Conservation (phyloP, 192 early-diverging fungal species). For the Backusella luteola region DNA sequence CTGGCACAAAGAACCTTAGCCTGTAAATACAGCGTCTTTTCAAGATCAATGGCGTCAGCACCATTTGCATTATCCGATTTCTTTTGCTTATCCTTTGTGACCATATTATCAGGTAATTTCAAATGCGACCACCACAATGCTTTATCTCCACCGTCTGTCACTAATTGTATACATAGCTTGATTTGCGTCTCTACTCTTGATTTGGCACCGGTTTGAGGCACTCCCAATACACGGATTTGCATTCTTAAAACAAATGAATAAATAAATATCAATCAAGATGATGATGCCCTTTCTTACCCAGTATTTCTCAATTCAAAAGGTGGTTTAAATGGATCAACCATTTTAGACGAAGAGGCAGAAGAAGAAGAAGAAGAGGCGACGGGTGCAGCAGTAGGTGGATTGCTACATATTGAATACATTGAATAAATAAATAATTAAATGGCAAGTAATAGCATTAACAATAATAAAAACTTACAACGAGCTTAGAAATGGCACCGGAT, state of each 20-base stretch:
- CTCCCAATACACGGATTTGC: constrained; percentile 41
- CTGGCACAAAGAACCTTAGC: constrained; percentile 84
- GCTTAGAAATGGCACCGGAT: constrained; percentile 20
- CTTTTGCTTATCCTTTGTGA: constrained; percentile 76
- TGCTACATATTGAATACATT: background rate
- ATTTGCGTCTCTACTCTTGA: constrained; percentile 95
- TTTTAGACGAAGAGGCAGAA: background rate
- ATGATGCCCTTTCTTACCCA: background rate
- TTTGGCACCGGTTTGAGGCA: constrained; percentile 63
- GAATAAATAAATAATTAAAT: background rate
- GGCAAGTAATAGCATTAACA: background rate
- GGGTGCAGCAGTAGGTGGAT: background rate
- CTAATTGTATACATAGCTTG: constrained; percentile 84
- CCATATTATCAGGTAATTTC: constrained; percentile 80
- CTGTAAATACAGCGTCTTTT: constrained; percentile 67
- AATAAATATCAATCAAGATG: background rate
- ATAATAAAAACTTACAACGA: constrained; percentile 3
- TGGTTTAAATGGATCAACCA: constrained; percentile 8
- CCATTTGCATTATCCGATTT: background rate
- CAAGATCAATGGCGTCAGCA: constrained; percentile 8
- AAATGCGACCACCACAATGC: constrained; percentile 81
- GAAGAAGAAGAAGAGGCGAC: background rate
- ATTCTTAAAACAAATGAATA: constrained; percentile 14
- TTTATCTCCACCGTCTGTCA: constrained; percentile 70
- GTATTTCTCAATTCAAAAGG: background rate